These are phyloP conservation scores for Penicillium chermesinum DNA, from an alignment of 495 filamentous ascomycete species.

Conservation along the genomic window DNA sequence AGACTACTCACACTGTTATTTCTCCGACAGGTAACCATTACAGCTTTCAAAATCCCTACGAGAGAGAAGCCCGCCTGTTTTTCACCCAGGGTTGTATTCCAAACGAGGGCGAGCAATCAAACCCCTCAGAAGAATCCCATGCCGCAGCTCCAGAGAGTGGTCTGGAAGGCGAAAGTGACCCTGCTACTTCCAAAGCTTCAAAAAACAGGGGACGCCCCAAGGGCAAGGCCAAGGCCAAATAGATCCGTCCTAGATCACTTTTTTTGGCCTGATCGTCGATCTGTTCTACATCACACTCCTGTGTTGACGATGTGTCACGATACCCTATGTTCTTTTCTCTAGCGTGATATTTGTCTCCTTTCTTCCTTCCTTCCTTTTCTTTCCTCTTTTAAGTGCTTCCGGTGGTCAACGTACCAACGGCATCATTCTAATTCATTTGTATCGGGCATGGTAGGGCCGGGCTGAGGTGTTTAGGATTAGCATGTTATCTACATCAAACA, in stretches of 20 bases:
- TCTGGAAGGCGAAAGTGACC: conserved; percentile 16
- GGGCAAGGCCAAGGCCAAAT: conserved; percentile 35
- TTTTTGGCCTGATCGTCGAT: neutral
- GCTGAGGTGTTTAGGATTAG: neutral
- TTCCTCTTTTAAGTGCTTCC: conserved; percentile 3
- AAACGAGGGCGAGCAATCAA: conserved; percentile 22
- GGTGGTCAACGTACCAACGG: neutral
- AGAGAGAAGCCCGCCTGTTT: conserved; percentile 66
- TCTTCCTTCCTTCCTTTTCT: too few relatives aligned
- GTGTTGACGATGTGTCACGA: conserved; percentile 18
- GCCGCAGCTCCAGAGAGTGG: conserved; percentile 24
- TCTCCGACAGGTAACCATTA: conserved; percentile 69
- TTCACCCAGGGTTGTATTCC: conserved; percentile 75
- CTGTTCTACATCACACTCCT: conserved; percentile 6
- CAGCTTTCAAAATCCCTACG: conserved; percentile 68
- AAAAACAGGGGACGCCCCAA: conserved; percentile 34
- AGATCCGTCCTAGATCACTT: conserved; percentile 4
- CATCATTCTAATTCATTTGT: conserved; percentile 3
- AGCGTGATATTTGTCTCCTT: conserved; percentile 18
- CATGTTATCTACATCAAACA: neutral
- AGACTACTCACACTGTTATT: too few relatives aligned
- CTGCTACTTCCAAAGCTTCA: conserved; percentile 13
- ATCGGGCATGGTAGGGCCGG: neutral
- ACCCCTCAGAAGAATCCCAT: conserved; percentile 21
- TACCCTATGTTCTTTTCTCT: conserved; percentile 20